Evolutionary conservation across 805 yeast species (phyloP), one percentile per base, ranked within the genome.

Genomic region (Ogataea glucozyma): DNA sequence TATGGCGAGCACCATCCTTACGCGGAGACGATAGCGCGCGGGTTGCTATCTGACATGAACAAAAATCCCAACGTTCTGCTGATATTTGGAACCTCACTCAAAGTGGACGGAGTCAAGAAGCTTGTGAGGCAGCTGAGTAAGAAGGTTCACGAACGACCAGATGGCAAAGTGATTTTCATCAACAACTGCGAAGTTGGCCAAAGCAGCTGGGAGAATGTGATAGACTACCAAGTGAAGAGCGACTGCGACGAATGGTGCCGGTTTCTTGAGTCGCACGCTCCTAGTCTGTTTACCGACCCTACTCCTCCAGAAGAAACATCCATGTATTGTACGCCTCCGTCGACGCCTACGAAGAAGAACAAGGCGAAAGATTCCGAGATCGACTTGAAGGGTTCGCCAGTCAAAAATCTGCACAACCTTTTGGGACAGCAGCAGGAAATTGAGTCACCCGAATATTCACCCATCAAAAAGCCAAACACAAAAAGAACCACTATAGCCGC

Each of bases 1-100:
- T 91, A 91, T 61, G 97, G 97, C 2, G 98, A 91, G 59, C 83
- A 89, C 55, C 98, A 91, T 63, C 97, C 97, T 1, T 79, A 80
- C 48, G 81, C 89, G 4, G 96, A 88, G 47, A 66, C 72, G n/a
- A 79, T 91, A 31, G 85, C 95, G 2, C 73, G 72, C 35, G 88
- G 89, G 6, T 65, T 87, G 29, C 73, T 70, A 38, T 70, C 75
- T 16, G 98, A 91, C 65, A 57, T 88, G 44, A 72, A 69, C 46
- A 68, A 76, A 31, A 73, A 69, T 46, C 96, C 97, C 0, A 96
- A 89, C 57, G 60, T 87, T 47, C 71, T 93, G 36, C 65, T 91
- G n/a, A 85, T 91, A 9, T 82, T 88, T 76, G 99, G 99, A 0
- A 93, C 99, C 0, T 88, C 97, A 4, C 70, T 93, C 30, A 86